Evolutionary conservation across 768 basidiomycete species (phyloP), one percentile per base, ranked within the genome.

Genomic region (Trametes cingulata): DNA sequence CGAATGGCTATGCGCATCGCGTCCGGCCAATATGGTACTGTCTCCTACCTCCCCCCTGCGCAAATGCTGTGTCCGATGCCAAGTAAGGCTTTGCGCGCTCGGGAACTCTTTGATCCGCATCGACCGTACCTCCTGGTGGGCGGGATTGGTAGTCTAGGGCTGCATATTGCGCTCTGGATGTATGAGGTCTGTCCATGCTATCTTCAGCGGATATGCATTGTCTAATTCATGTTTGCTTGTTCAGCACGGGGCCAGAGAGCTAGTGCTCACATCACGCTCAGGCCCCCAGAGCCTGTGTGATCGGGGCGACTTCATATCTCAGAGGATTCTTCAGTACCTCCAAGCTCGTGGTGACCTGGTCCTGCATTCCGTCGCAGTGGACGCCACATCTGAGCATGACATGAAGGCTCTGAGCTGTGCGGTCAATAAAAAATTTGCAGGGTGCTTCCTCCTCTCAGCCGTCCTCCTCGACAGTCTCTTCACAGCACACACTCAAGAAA

Each of bases 151-250:
- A 68, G 68, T 9, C 54, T 77, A 13, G 76, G 77, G 1, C 48
- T 72, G 7, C 71, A 76, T 25, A 52, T 75, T 20, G 75, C 77
- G 10, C 53, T 75, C 25, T 78, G 73, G 71, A 74, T 78, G 72
- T 78, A 78, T 60, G 56, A 74, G 68, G n/a, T n/a, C n/a, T n/a
- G n/a, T n/a, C n/a, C n/a, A n/a, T n/a, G n/a, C n/a, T n/a, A n/a
- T n/a, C n/a, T n/a, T n/a, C n/a, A n/a, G n/a, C n/a, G n/a, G n/a
- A n/a, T n/a, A n/a, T n/a, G n/a, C n/a, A n/a, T n/a, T n/a, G n/a
- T n/a, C n/a, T n/a, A n/a, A n/a, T n/a, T n/a, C n/a, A n/a, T n/a
- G n/a, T n/a, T n/a, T n/a, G n/a, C n/a, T n/a, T n/a, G n/a, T n/a
- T n/a, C n/a, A n/a, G n/a, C 75, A 58, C 17, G 67, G 67, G 1